Conservation (phyloP, 768 basidiomycete species). For the Naganishia antarctica region DNA sequence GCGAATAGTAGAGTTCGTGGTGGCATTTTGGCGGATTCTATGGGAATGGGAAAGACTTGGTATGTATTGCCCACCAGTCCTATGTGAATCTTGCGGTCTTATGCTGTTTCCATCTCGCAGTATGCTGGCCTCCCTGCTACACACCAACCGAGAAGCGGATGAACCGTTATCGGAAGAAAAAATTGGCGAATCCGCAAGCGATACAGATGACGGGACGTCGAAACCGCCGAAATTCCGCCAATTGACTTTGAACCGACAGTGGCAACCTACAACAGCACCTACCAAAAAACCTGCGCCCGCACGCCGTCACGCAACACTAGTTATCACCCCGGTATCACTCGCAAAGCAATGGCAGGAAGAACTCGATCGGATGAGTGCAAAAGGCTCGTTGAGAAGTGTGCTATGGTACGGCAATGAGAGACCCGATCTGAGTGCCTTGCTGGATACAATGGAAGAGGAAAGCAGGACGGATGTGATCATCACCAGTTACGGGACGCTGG, state of each 20-base stretch:
- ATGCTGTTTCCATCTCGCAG: constrained; percentile 2
- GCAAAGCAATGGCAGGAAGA: constrained; percentile 92
- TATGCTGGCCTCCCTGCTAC: constrained; percentile 84
- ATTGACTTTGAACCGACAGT: constrained; percentile 46
- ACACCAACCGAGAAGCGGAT: constrained; percentile 58
- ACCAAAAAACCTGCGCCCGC: constrained; percentile 48
- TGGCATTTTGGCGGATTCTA: constrained; percentile 77
- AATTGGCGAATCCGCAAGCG: constrained; percentile 23
- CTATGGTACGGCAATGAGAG: constrained; percentile 89
- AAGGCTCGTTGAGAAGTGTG: constrained; percentile 61
- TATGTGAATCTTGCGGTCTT: neutral
- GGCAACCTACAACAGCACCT: constrained; percentile 56
- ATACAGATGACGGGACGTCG: constrained; percentile 33
- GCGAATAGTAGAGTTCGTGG: constrained; percentile 71
- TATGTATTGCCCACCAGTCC: neutral
- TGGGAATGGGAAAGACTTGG: constrained; percentile 51
- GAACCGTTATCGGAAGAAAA: constrained; percentile 39
- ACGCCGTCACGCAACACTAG: constrained; percentile 61
- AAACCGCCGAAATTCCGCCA: constrained; percentile 47
- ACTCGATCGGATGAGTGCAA: constrained; percentile 72
- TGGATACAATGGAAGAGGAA: constrained; percentile 56
- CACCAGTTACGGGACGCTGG: constrained; percentile 85
- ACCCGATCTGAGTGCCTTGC: constrained; percentile 60
- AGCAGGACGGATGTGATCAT: constrained; percentile 68
- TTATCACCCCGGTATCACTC: constrained; percentile 87